Evolutionary conservation across 2,329 filamentous ascomycete species (phyloP), one percentile per base, ranked within the genome.

Genomic region (Calonectria pseudoreteaudii): DNA sequence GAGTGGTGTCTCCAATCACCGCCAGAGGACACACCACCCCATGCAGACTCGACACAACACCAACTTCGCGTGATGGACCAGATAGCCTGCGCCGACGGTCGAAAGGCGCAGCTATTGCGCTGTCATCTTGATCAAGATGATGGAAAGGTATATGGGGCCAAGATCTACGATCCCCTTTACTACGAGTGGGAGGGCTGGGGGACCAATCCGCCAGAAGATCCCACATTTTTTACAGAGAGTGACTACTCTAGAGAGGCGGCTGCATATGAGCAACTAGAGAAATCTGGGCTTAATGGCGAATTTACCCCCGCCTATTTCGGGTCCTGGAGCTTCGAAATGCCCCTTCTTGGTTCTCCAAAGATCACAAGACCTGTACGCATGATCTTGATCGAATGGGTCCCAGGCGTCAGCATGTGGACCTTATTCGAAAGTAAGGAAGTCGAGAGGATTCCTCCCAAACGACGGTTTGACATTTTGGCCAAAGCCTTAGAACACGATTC

Each of bases 1-100:
- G 36, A 41, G 36, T 62, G 56, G 56, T 62, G 56, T 62, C 56
- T 62, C 38, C 56, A 62, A 38, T 62, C 56, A 30, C 56, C 56
- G 1, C 56, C 56, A 13, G 11, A 41, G 26, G 34, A 62, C 26
- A 62, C 56, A 18, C 23, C 56, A 18, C 7, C 23, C 14, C 56
- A 62, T 41, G 20, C 34, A 28, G 56, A 62, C 36, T 41, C 34
- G n/a, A 62, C 31, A 41, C 23, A 36, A 41, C 56, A 41, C 23
- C 38, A 13, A 11, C 34, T 62, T 28, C 36, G 23, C 23, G 23
- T 62, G 36, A 30, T 62, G 41, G 36, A 20, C 14, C 13, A 41
- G n/a, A 38, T 62, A 3, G 7, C 34, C 10, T 62, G 56, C 16
- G 7, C 4, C 28, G 56, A 62, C 23, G 56, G 34, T n/a, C 36